Evolutionary conservation across 164 flowering plant genomes (phyloP), one percentile per base, ranked within the genome.

Genomic region (Umbellularia californica): DNA sequence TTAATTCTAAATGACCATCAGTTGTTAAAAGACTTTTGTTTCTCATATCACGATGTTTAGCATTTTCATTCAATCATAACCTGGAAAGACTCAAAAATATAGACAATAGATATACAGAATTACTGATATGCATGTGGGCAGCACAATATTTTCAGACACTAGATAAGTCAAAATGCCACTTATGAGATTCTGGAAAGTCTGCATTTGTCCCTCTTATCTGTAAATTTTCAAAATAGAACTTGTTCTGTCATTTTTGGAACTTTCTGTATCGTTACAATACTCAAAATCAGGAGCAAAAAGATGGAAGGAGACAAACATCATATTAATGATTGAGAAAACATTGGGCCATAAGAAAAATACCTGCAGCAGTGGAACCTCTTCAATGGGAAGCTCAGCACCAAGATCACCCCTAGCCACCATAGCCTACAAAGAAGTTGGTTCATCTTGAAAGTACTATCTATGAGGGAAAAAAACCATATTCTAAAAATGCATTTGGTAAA

Each of bases 361-460:
- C 71, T 77, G 79, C 35, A 77, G 71, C 64, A 77, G 41, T 24
- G 79, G 79, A 72, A 77, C 79, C 71, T 77, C 79, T 71, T 77
- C 79, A 33, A 77, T 72, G 20, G 79, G 79, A 35, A 77, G 79
- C 68, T 77, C 79, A 52, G 79, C 79, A 27, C 79, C 79, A 67
- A 77, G 79, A 60, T 77, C 79, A 65, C 79, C 79, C 65, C 79
- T 77, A 6, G 79, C 79, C 50, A 77, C 79, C 79, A 77, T 77
- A 55, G 79, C 79, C 79, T 77, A 41, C 71, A 72, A 66, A 65
- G 58, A 73, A 67, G 5, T n/a, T 23, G 28, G 67, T 25, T 64
- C 22, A 10, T 25, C 13, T 64, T n/a, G 25, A 22, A 22, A 64
- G 15, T 12, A 64, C 28, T 22, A 64, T 64, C 28, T 24, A 23